These are phyloP conservation scores for Pseudozyma pruni DNA, from an alignment of 1,284 basidiomycete species.

Conservation along the genomic window DNA sequence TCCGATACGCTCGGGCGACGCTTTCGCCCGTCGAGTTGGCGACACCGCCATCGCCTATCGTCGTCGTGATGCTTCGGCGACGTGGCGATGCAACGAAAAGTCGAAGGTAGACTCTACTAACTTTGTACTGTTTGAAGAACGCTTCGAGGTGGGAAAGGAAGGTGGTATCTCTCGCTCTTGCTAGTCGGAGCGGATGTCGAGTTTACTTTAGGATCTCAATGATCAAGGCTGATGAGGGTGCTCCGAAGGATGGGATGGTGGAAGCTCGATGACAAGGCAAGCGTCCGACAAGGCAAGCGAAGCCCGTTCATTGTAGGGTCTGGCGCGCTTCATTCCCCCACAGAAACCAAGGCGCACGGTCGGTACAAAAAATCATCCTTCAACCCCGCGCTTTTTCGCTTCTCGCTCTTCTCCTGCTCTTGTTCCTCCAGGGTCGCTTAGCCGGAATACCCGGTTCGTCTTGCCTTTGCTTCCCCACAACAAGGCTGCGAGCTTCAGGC, in stretches of 20 bases:
- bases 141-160: too few relatives aligned
- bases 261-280: neutral
- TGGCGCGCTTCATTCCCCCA: conserved; percentile 6
- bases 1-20: too few relatives aligned
- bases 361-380: too few relatives aligned
- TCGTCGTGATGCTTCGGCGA: neutral
- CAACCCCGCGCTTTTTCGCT: neutral
- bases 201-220: too few relatives aligned
- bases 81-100: neutral
- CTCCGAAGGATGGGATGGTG: neutral
- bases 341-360: too few relatives aligned
- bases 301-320: conserved; percentile 2
- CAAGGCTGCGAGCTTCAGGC: neutral
- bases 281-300: neutral
- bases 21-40: too few relatives aligned
- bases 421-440: conserved; percentile 7
- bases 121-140: too few relatives aligned
- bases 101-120: too few relatives aligned
- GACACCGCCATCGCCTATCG: too few relatives aligned
- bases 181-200: too few relatives aligned
- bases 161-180: too few relatives aligned
- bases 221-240: neutral
- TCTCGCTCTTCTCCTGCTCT: neutral
- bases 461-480: conserved; percentile 6
- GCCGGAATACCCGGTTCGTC: conserved; percentile 40